Conservation (phyloP, 2,329 filamentous ascomycete genomes). For the Fusarium sp. region DNA sequence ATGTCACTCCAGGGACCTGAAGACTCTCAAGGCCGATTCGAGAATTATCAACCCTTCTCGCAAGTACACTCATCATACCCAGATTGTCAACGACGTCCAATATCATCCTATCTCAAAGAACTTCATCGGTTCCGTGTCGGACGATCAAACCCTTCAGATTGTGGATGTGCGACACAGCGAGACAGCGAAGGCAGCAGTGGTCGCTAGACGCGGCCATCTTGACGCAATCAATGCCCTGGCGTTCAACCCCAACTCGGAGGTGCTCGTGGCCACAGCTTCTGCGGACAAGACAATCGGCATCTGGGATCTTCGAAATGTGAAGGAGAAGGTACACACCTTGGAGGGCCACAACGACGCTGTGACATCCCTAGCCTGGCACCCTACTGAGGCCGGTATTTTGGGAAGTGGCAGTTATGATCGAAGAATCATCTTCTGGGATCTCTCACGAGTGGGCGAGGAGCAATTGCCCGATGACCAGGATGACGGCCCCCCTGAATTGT, state of each 20-base stretch:
- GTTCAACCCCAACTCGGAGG: slow-evolving; percentile 93
- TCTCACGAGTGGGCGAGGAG: slow-evolving; percentile 91
- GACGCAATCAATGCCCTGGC: slow-evolving; percentile 97
- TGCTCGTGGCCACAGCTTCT: slow-evolving; percentile 90
- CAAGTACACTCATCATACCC: slow-evolving; percentile 87
- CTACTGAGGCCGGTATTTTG: slow-evolving; percentile 86
- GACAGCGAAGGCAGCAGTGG: slow-evolving; percentile 75
- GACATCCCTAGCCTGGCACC: slow-evolving; percentile 95
- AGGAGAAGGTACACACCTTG: slow-evolving; percentile 88
- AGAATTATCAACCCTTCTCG: slow-evolving; percentile 78
- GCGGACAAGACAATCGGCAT: slow-evolving; percentile 95
- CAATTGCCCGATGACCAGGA: slow-evolving; percentile 95
- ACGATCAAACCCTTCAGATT: slow-evolving; percentile 93
- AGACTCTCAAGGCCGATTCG: slow-evolving; percentile 77
- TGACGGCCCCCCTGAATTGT: slow-evolving; percentile 95
- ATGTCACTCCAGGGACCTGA: slow-evolving; percentile 75
- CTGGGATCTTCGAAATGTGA: slow-evolving; percentile 94
- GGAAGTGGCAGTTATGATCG: slow-evolving; percentile 94
- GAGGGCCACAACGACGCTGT: slow-evolving; percentile 91
- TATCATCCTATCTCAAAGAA: slow-evolving; percentile 89
- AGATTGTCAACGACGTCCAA: slow-evolving; percentile 97
- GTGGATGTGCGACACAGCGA: slow-evolving; percentile 83
- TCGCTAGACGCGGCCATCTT: slow-evolving; percentile 80
- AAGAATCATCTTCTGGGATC: slow-evolving; percentile 95
- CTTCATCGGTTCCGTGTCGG: slow-evolving; percentile 92